Percentiles rank a stretch among this genome's conserved stretches.
Evolutionary conservation across 2,329 filamentous ascomycete species (phyloP).

Genomic region (Massarina eburnea): DNA sequence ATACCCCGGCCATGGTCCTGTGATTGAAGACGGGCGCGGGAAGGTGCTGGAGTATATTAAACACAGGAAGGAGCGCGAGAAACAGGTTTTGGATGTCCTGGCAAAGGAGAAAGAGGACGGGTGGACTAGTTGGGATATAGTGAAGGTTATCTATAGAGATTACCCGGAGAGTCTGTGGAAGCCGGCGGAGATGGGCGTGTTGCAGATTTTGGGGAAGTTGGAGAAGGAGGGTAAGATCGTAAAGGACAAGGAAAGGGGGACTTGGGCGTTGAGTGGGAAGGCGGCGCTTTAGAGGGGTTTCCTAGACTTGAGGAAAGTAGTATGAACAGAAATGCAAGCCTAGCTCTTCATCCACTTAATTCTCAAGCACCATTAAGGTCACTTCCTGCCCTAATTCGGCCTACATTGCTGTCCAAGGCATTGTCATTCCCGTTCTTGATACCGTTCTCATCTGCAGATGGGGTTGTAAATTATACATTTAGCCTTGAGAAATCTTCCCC

Average conservation of each 20-base stretch:
- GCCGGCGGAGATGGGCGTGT: slow-evolving; percentile 73
- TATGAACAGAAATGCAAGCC: too few relatives aligned
- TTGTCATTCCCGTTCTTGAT: too few relatives aligned
- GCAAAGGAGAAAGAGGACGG: slow-evolving; percentile 33
- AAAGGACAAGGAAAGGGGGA: slow-evolving; percentile 33
- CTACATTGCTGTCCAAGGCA: too few relatives aligned
- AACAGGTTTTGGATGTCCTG: slow-evolving; percentile 42
- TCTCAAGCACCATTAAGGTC: too few relatives aligned
- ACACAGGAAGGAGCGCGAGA: slow-evolving; percentile 77
- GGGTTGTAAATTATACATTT: too few relatives aligned
- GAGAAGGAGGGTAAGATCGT: slow-evolving; percentile 69
- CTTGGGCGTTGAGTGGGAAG: slow-evolving; percentile 32
- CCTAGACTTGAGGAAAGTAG: too few relatives aligned
- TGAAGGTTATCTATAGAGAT: slow-evolving; percentile 83
- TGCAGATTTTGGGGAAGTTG: slow-evolving; percentile 80
- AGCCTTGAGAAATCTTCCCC: too few relatives aligned
- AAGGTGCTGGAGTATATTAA: slow-evolving; percentile 81
- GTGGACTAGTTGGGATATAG: slow-evolving; percentile 78
- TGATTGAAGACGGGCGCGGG: slow-evolving; percentile 69
- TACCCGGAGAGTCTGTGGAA: slow-evolving; percentile 74
- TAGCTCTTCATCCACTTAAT: too few relatives aligned
- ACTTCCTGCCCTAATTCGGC: too few relatives aligned
- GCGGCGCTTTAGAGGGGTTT: not conserved
- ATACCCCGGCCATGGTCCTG: slow-evolving; percentile 85
- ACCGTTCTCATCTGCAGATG: too few relatives aligned